Evolutionary conservation across 2,329 filamentous ascomycete species (phyloP), one percentile per base, ranked within the genome.

Genomic region (Endoconidiophora laricicola): DNA sequence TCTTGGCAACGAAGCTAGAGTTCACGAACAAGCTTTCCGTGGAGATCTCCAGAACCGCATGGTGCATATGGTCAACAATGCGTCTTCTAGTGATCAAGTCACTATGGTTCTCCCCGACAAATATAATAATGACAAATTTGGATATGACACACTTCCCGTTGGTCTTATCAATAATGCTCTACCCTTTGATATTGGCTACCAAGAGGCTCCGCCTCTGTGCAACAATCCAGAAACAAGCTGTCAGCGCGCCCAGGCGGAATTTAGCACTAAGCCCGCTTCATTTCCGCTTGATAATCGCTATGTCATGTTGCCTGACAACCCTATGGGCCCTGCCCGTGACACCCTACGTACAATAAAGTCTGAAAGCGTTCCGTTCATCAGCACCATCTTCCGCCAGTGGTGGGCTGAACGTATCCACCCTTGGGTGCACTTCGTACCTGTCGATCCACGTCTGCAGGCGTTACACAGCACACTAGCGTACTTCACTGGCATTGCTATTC

Each of bases 351-450:
- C 81, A 52, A 61, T 91, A 4, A 73, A 74, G 44, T 85, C 81
- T 14, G 67, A 68, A 54, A 79, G 73, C 44, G 69, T 87, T 4
- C 83, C 83, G 0, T 76, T 91, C 59, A 71, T 86, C 55, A 75
- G 77, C 1, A 78, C 78, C 0, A 68, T 90, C 5, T 90, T 88
- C 62, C 73, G 78, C 22, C 78, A 86, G 59, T 93, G 86, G 86
- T 85, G 81, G 62, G 81, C 84, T 52, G 78, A 80, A 46, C 75
- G 86, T 4, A 64, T 91, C 14, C 73, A 71, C 52, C 76, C 85
- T 0, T 93, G 85, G 85, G 66, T 80, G 42, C 85, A 93, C 60
- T 91, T 86, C 57, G 79, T 90, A 1, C 86, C 86, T 6, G 65
- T 88, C 14, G 85, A 91, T 60, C 56, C 81, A 1, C 73, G 85